Percentiles rank a stretch among this genome's conserved stretches.
These are phyloP conservation scores for Eucalyptus caleyi DNA, from an alignment of 345 rosid species.

Conservation along the genomic window DNA sequence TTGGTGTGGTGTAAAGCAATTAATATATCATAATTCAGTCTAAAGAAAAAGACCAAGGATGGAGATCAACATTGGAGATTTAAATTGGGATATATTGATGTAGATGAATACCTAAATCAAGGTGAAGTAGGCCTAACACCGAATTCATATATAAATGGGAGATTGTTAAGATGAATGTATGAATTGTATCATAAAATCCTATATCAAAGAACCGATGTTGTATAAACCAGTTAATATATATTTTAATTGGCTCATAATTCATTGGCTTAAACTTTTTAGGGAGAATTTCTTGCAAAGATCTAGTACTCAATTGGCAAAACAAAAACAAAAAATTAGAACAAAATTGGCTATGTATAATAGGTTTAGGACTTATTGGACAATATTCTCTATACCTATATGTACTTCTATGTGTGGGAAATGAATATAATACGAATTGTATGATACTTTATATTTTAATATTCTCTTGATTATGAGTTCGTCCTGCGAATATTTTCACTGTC, in stretches of 20 bases:
- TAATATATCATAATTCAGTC: fast-evolving
- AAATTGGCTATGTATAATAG: background rate
- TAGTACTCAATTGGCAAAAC: background rate
- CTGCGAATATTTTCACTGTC: background rate
- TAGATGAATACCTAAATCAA: background rate
- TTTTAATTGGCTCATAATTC: background rate
- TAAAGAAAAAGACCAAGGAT: background rate
- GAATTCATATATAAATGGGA: background rate
- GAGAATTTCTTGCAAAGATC: fast-evolving
- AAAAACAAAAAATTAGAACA: background rate
- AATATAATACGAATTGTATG: background rate
- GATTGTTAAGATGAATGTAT: background rate
- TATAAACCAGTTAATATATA: background rate
- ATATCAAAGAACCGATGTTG: background rate
- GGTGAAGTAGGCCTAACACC: background rate
- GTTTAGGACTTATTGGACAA: background rate
- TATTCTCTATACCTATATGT: background rate
- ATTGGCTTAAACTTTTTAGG: background rate
- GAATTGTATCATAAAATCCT: background rate
- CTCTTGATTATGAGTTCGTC: background rate
- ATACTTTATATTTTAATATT: background rate
- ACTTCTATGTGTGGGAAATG: background rate
- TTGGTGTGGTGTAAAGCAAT: fast-evolving
- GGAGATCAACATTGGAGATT: background rate
- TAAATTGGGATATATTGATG: background rate